Conservation (phyloP, 2,329 filamentous ascomycete genomes). For the Cordyceps tenuipes region DNA sequence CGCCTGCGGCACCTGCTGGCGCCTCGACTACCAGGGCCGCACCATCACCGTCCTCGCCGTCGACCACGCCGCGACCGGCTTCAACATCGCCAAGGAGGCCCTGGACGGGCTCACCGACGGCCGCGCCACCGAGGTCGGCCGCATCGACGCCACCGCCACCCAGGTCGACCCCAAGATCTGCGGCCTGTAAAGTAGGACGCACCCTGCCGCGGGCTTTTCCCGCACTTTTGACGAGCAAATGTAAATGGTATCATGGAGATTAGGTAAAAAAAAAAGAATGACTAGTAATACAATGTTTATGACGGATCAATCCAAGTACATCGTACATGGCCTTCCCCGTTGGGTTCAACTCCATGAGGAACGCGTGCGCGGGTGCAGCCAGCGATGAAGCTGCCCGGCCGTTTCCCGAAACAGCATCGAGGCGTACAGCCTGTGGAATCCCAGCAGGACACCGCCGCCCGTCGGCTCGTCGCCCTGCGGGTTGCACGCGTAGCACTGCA, state of each 20-base stretch:
- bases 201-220: not conserved
- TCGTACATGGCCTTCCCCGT: too few relatives aligned
- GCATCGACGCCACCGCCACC: conserved; percentile 39
- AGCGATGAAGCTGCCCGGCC: not conserved
- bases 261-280: not conserved
- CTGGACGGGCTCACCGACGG: conserved; percentile 48
- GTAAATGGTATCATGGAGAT: not conserved
- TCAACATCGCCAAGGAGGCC: conserved; percentile 49
- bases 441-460: not conserved
- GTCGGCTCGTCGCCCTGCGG: not conserved
- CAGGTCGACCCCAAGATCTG: conserved; percentile 39
- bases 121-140: conserved; percentile 41
- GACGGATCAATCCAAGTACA: not conserved
- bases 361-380: not conserved
- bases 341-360: not conserved
- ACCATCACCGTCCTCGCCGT: conserved; percentile 48
- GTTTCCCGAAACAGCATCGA: conserved; percentile 2
- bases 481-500: conserved; percentile 9
- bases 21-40: conserved; percentile 41
- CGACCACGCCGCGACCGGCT: conserved; percentile 40
- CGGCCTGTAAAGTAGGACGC: conserved; percentile 23
- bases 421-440: conserved; percentile 3
- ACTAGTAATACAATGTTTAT: not conserved
- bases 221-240: not conserved
- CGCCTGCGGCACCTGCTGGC: conserved; percentile 52